Evolutionary conservation across 2,329 filamentous ascomycete genomes (phyloP).

Genomic region (Trichophyton verrucosum): DNA sequence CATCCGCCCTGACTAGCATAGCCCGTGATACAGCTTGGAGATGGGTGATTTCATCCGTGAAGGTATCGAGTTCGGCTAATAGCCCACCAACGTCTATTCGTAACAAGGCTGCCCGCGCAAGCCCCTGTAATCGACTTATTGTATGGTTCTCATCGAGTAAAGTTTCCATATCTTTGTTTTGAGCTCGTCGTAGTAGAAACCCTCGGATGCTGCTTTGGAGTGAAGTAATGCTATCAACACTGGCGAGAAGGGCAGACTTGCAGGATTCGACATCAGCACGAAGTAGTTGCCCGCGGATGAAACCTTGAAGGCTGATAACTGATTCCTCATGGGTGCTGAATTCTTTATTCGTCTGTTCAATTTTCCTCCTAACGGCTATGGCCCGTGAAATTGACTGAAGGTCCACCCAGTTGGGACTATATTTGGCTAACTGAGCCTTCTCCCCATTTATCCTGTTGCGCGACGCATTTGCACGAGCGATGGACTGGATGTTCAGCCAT

Average conservation of each 20-base stretch:
- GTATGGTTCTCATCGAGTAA: conserved; percentile 22
- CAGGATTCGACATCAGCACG: conserved; percentile 23
- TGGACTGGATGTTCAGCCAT: conserved; percentile 36
- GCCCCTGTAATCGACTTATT: conserved; percentile 29
- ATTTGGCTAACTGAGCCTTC: background rate
- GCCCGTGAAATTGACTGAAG: conserved; percentile 39
- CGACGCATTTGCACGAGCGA: conserved; percentile 29
- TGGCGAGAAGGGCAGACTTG: conserved; percentile 30
- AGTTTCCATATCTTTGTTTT: conserved; percentile 20
- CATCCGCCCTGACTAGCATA: conserved; percentile 60
- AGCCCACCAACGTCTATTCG: conserved; percentile 37
- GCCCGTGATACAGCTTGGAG: conserved; percentile 68
- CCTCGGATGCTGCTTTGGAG: conserved; percentile 43
- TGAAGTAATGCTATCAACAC: conserved; percentile 33
- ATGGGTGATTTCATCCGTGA: conserved; percentile 52
- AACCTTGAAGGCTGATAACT: conserved; percentile 24
- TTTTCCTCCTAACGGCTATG: conserved; percentile 19
- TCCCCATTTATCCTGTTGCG: conserved; percentile 17
- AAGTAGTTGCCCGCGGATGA: conserved; percentile 21
- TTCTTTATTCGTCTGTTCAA: conserved; percentile 19
- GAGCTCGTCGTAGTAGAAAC: conserved; percentile 23
- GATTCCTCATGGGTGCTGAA: conserved; percentile 21
- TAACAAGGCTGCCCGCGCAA: conserved; percentile 30
- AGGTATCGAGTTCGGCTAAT: conserved; percentile 56
- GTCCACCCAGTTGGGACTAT: conserved; percentile 20